Conservation (phyloP, 306 rosid genomes). For the Datisca glomerata region DNA sequence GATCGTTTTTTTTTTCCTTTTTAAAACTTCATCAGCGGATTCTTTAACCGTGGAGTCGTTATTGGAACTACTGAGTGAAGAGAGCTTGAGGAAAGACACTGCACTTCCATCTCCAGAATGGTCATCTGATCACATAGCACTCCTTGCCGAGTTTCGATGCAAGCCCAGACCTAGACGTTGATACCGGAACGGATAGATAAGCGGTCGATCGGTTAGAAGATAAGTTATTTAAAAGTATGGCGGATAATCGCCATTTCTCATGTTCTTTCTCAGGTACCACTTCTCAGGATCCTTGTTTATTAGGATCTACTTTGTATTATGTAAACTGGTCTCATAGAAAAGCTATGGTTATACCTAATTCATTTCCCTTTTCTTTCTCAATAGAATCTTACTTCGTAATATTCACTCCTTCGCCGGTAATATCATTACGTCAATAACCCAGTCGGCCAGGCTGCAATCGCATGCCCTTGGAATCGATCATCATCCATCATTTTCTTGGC, state of each 20-base stretch:
- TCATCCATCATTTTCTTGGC: too few species aligned
- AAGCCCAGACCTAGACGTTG: slow-evolving; percentile 76
- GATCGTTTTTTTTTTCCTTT: too few species aligned
- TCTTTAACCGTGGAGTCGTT: slow-evolving; percentile 83
- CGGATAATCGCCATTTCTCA: too few species aligned
- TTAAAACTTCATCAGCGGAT: slow-evolving; percentile 68
- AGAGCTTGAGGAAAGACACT: slow-evolving; percentile 89
- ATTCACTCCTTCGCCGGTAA: too few species aligned
- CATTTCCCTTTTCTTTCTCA: not conserved
- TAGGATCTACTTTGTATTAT: slow-evolving; percentile 65
- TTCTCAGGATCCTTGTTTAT: slow-evolving; percentile 28
- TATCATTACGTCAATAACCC: too few species aligned
- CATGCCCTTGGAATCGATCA: too few species aligned
- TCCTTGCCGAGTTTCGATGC: slow-evolving; percentile 85
- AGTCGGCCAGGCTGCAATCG: too few species aligned
- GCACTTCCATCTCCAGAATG: slow-evolving; percentile 99
- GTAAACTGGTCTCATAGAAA: slow-evolving; percentile 52
- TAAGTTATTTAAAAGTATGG: slow-evolving; percentile 33
- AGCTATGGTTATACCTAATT: slow-evolving; percentile 20
- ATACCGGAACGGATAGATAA: slow-evolving; percentile 17
- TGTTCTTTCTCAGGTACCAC: slow-evolving; percentile 34
- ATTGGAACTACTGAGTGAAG: slow-evolving; percentile 92
- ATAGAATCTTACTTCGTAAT: not conserved
- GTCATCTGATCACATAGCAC: slow-evolving; percentile 98
- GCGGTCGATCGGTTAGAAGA: slow-evolving; percentile 32